Evolutionary conservation across 2,329 filamentous ascomycete genomes (phyloP).

Genomic region (Zarea fungicola): DNA sequence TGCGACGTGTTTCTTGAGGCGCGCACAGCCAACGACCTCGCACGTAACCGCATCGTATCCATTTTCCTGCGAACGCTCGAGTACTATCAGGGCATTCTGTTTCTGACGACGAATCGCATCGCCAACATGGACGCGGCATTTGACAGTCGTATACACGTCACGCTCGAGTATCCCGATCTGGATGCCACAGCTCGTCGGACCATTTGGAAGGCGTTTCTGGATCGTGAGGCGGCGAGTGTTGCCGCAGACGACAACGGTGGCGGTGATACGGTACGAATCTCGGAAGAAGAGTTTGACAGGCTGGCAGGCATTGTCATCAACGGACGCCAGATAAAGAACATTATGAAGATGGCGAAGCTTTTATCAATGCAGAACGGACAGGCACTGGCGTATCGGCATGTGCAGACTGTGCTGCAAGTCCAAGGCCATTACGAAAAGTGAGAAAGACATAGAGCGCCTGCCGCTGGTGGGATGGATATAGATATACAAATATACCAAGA

Average conservation of each 20-base stretch:
- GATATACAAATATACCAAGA: too few relatives aligned
- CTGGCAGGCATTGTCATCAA: slow-evolving; percentile 62
- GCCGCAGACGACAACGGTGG: slow-evolving; percentile 54
- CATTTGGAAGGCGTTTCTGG: slow-evolving; percentile 81
- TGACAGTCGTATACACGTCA: slow-evolving; percentile 80
- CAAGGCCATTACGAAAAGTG: too few relatives aligned
- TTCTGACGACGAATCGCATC: slow-evolving; percentile 84
- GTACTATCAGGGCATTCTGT: slow-evolving; percentile 87
- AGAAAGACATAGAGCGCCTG: too few relatives aligned
- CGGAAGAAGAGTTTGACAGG: slow-evolving; percentile 58
- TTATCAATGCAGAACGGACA: slow-evolving; percentile 71
- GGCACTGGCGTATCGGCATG: slow-evolving; percentile 69
- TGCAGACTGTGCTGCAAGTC: slow-evolving; percentile 75
- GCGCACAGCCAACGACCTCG: slow-evolving; percentile 74
- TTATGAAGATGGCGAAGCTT: slow-evolving; percentile 75
- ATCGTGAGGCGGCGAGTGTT: slow-evolving; percentile 60
- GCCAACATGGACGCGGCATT: slow-evolving; percentile 88
- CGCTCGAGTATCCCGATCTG: slow-evolving; percentile 73
- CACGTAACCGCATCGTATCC: slow-evolving; percentile 78
- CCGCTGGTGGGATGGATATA: too few relatives aligned
- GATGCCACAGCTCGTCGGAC: slow-evolving; percentile 65
- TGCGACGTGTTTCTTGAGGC: slow-evolving; percentile 81
- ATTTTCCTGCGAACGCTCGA: slow-evolving; percentile 83
- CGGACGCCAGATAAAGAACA: slow-evolving; percentile 79
- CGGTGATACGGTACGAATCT: too few relatives aligned